Evolutionary conservation across 2,329 filamentous ascomycete genomes (phyloP), one percentile per base, ranked within the genome.

Genomic region (Volutella citrinella): DNA sequence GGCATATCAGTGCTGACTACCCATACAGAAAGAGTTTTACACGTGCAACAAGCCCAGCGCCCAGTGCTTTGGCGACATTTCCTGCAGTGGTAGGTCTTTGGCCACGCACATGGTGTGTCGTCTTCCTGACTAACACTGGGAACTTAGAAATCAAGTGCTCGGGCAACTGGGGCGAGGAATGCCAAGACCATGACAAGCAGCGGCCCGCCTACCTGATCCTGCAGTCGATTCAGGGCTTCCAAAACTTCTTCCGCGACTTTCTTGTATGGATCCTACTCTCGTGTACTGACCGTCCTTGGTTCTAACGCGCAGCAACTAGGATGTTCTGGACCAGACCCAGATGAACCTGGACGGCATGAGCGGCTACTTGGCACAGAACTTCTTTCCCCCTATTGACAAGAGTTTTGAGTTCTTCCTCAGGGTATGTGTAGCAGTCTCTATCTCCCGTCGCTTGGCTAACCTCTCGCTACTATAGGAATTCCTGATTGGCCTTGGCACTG

Each of bases 121-220:
- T n/a, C n/a, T n/a, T n/a, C n/a, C 7, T 15, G 13, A 4, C 24
- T 33, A 11, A 33, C 24, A 21, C 14, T 3, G 13, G 4, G 6
- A 12, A n/a, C n/a, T n/a, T 8, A 33, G 31, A 27, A 8, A 33
- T 33, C 24, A 33, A 33, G 11, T 33, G 31, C 24, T 33, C 31
- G 4, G 31, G 31, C 10, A 19, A 33, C 14, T 33, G 31, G 31
- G 31, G 31, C 8, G 31, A 27, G 18, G 31, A 33, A 11, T 33
- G 31, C 24, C 21, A 6, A 10, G 24, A 33, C 10, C 23, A 33
- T n/a, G 23, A 26, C 19, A 21, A 27, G 17, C 23, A 26, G 24
- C 31, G 31, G 14, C 31, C 31, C 12, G 31, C 22, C 8, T 33
- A 33, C 24, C 15, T 33, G 18, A 7, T 33, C 9, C 12, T 33